These are phyloP conservation scores for barley (Hordeum vulgare) DNA, from an alignment of 176 grass and related monocot species.

Conservation along the genomic window DNA sequence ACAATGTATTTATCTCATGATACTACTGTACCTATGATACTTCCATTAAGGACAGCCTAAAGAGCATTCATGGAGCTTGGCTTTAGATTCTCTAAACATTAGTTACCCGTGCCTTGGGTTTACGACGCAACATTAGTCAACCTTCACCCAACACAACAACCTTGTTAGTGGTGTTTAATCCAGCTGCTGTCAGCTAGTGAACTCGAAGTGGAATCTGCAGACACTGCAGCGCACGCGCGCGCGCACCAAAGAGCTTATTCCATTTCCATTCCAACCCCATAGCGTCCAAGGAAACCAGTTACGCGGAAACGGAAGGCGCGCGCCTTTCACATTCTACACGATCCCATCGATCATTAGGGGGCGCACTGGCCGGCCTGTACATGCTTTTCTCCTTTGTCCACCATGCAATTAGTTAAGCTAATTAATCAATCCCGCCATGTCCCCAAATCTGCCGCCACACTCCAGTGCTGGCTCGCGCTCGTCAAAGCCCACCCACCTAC, in stretches of 20 bases:
- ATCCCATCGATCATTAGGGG: constrained; percentile 2
- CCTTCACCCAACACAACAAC: background rate
- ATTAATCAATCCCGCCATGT: constrained; percentile 33
- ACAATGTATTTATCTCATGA: too few species aligned
- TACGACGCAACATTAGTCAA: background rate
- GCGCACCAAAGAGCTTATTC: background rate
- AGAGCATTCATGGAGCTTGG: too few species aligned
- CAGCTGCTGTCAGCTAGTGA: background rate
- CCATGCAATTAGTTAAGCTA: constrained; percentile 22
- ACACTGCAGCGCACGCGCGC: background rate
- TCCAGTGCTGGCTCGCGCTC: constrained; percentile 14
- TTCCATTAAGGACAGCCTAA: too few species aligned
- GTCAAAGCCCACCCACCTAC: constrained; percentile 31
- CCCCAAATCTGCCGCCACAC: constrained; percentile 22
- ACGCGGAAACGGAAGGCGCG: constrained; percentile 23
- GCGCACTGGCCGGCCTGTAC: background rate
- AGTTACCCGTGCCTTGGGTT: background rate
- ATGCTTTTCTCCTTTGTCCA: constrained; percentile 36
- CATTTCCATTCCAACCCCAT: too few species aligned
- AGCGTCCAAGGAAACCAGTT: background rate
- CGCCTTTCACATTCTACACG: constrained; percentile 41
- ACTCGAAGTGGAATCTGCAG: background rate
- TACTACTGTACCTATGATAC: too few species aligned
- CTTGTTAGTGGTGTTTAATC: too few species aligned
- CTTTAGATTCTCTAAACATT: too few species aligned